Evolutionary conservation across 2,329 filamentous ascomycete species (phyloP), one percentile per base, ranked within the genome.

Genomic region (Cladosporium sp.): DNA sequence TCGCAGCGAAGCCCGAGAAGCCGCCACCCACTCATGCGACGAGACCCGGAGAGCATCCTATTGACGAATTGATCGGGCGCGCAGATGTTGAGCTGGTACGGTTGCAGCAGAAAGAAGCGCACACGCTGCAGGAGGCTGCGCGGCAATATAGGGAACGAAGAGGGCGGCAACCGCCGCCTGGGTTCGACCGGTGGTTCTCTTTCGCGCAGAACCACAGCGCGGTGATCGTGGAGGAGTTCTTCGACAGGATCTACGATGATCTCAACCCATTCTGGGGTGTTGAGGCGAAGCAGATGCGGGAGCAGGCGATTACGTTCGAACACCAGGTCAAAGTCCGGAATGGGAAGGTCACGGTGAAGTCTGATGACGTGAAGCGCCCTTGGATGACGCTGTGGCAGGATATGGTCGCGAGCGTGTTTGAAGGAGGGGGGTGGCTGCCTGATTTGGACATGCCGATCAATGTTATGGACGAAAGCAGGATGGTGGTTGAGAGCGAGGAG

Each of bases 171-270:
- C 76, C 77, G 11, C 77, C 77, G 7, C 77, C 77, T 1, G 66
- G 68, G 2, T 79, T 79, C 58, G 74, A 75, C 43, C 54, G 62
- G 35, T 79, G 77, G 77, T 74, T 69, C 56, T 55, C 67, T 4
- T 77, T 70, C 58, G 76, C 77, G 7, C 60, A 67, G 32, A 64
- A 67, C 9, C 61, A 72, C 43, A 62, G 71, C 46, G 69, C 73
- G 1, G 35, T 77, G 31, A 65, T 78, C 1, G 64, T 78, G 4
- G 76, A 78, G 58, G 72, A 75, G 6, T 73, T 77, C 56, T 78
- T 76, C 58, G 75, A 78, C 54, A 74, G 74, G 54, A 75, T 79
- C 9, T 76, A 78, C 59, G 61, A 74, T 53, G 76, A 78, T 52
- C 46, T 78, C 22, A 67, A 63, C 28, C 75, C 76, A 0, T 78